Conservation (phyloP, 768 basidiomycete genomes). For the Kwoniella sp. region DNA sequence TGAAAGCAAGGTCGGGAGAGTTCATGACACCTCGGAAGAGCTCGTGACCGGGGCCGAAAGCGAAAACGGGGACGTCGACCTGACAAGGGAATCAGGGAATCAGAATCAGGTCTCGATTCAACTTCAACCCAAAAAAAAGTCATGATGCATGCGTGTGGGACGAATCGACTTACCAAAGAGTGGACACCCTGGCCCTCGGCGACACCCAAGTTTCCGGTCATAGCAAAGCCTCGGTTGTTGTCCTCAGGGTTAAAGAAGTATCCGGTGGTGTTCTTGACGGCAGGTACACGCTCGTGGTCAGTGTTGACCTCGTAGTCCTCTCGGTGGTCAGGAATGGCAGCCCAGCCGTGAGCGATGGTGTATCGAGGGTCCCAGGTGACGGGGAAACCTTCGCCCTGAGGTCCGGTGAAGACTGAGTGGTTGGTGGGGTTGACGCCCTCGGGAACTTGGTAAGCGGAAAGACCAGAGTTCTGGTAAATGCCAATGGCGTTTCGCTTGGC, state of each 20-base stretch:
- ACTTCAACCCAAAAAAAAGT: too few species aligned
- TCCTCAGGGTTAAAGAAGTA: constrained; percentile 54
- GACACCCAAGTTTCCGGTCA: constrained; percentile 54
- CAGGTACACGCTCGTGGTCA: constrained; percentile 49
- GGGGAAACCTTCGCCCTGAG: constrained; percentile 52
- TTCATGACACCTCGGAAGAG: constrained; percentile 54
- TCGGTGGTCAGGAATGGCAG: constrained; percentile 49
- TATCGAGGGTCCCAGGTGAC: constrained; percentile 58
- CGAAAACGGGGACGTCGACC: constrained; percentile 55
- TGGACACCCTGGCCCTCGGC: constrained; percentile 55
- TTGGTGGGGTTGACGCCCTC: constrained; percentile 41
- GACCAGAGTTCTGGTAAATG: constrained; percentile 52
- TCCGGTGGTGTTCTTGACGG: constrained; percentile 38
- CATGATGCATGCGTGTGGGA: too few species aligned
- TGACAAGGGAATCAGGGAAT: constrained; percentile 7
- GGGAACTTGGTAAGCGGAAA: constrained; percentile 55
- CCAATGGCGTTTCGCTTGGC: constrained; percentile 56
- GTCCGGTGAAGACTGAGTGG: constrained; percentile 43
- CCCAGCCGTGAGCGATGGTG: constrained; percentile 50
- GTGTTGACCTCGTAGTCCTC: constrained; percentile 40
- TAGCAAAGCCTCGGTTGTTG: constrained; percentile 51
- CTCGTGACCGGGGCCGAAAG: constrained; percentile 53
- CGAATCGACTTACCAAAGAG: constrained; percentile 29
- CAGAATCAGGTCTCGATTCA: too few species aligned
- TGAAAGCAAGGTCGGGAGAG: constrained; percentile 53